Percentiles rank a stretch among this genome's conserved stretches.
These are phyloP conservation scores for Nepenthes gracilis DNA, from an alignment of 148 eudicot species.

Conservation along the genomic window DNA sequence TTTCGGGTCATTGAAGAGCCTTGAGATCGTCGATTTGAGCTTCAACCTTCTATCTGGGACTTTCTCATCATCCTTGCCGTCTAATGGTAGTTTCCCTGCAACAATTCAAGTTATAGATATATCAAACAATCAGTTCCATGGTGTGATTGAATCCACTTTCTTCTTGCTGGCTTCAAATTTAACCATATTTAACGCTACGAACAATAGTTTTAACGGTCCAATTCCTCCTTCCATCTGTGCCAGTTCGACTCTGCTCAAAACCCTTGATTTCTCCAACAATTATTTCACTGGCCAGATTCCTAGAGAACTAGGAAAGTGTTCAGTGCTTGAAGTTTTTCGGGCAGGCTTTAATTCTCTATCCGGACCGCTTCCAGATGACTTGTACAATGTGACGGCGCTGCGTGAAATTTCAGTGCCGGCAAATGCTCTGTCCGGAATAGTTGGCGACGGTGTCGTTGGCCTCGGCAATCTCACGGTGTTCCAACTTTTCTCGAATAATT, in stretches of 20 bases:
- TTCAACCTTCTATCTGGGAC: conserved; percentile 41
- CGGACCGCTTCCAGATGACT: conserved; percentile 40
- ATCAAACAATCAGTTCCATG: conserved; percentile 51
- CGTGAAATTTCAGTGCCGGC: conserved; percentile 50
- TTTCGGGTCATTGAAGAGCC: conserved; percentile 38
- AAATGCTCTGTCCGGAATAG: conserved; percentile 37
- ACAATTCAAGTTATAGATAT: conserved; percentile 31
- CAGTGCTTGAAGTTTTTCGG: conserved; percentile 32
- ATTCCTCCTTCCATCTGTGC: conserved; percentile 48
- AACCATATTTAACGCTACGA: conserved; percentile 46
- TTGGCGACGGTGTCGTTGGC: conserved; percentile 31
- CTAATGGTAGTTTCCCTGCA: conserved; percentile 25
- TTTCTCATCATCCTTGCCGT: conserved; percentile 33
- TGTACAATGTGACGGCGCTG: conserved; percentile 31
- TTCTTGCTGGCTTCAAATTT: conserved; percentile 26
- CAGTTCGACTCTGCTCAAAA: conserved; percentile 16
- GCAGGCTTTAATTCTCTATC: conserved; percentile 54
- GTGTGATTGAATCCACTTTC: conserved; percentile 31
- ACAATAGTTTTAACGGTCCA: conserved; percentile 42
- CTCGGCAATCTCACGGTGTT: conserved; percentile 41
- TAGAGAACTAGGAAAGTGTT: conserved; percentile 40
- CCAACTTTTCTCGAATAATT: conserved; percentile 37
- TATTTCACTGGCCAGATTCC: conserved; percentile 37
- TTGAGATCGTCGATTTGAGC: conserved; percentile 57
- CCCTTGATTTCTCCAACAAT: conserved; percentile 61